These are phyloP conservation scores for Hepatocystis sp. DNA, from an alignment of 169 alveolate species.

Conservation along the genomic window DNA sequence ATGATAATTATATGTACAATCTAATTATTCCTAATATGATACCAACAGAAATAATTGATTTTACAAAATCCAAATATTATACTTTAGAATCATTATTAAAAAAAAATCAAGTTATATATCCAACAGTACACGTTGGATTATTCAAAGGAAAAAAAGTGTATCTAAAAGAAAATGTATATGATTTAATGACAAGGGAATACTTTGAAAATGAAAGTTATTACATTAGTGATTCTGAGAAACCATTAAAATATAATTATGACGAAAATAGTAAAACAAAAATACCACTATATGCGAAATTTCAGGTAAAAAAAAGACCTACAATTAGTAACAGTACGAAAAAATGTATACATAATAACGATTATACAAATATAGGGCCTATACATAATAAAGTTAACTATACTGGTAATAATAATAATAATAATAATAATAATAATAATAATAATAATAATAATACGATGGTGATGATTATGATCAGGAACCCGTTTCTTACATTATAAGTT, in stretches of 20 bases:
- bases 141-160: conserved; percentile 70
- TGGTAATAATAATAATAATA: too few species aligned
- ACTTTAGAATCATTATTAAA: conserved; percentile 43
- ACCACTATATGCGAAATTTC: conserved; percentile 64
- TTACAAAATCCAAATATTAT: conserved; percentile 35
- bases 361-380: too few species aligned
- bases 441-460: too few species aligned
- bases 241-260: conserved; percentile 33
- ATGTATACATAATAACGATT: too few species aligned
- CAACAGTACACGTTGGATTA: conserved; percentile 46
- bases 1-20: conserved; percentile 51
- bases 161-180: conserved; percentile 42
- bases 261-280: conserved; percentile 12
- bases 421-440: too few species aligned
- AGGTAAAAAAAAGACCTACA: conserved; percentile 15
- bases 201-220: conserved; percentile 49
- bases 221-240: conserved; percentile 55
- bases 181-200: conserved; percentile 34
- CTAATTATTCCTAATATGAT: conserved; percentile 40
- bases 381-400: too few species aligned
- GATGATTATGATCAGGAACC: too few species aligned
- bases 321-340: too few species aligned
- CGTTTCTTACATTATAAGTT: too few species aligned
- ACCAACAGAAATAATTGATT: conserved; percentile 58
- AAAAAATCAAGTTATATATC: conserved; percentile 63